A percentile compares a stretch with the other conserved stretches of the same genome.
These are phyloP conservation scores for Geopyxis carbonaria DNA, from an alignment of 495 filamentous ascomycete species.

Conservation along the genomic window DNA sequence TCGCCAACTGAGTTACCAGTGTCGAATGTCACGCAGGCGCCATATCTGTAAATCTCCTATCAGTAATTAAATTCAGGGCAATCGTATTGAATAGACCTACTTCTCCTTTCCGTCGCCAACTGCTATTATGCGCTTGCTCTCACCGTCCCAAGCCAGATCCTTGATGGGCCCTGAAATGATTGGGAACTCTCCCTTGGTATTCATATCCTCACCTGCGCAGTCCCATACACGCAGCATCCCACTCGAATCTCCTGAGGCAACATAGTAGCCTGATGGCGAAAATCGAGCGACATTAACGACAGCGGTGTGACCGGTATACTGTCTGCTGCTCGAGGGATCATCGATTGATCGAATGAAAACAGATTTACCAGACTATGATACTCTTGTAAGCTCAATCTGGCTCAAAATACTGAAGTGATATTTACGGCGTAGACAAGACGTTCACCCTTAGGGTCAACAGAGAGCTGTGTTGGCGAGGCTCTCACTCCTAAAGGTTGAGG, in stretches of 20 bases:
- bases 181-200: constrained; percentile 66
- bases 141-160: constrained; percentile 93
- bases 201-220: constrained; percentile 34
- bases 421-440: constrained; percentile 84
- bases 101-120: constrained; percentile 89
- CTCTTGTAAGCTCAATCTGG: constrained; percentile 6
- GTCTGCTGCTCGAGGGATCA: constrained; percentile 58
- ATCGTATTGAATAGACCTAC: constrained; percentile 6
- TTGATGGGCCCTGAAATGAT: constrained; percentile 92
- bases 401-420: not conserved
- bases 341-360: constrained; percentile 89
- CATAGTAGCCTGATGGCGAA: constrained; percentile 83
- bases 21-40: constrained; percentile 87
- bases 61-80: not conserved
- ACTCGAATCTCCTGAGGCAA: constrained; percentile 79
- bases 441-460: constrained; percentile 78
- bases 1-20: constrained; percentile 91
- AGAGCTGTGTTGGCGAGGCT: constrained; percentile 77
- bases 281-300: constrained; percentile 85
- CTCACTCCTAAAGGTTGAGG: constrained; percentile 67
- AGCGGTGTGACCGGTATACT: constrained; percentile 80
- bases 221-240: constrained; percentile 87
- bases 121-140: constrained; percentile 87
- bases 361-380: constrained; percentile 92
- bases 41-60: constrained; percentile 33